Conservation (phyloP, 1,139 yeast species). For the Saccharomyces pastorianus region DNA sequence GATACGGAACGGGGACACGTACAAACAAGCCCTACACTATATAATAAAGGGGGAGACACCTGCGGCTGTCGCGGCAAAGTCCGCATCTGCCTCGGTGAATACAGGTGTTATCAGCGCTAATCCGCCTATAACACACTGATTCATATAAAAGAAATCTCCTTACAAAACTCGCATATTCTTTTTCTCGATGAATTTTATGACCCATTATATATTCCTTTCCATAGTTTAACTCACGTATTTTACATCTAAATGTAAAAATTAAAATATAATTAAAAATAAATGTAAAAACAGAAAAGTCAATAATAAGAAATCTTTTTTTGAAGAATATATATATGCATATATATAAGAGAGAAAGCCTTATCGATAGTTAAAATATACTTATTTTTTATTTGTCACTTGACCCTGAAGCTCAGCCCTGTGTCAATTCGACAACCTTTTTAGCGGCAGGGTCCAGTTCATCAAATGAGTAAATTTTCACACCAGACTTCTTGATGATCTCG, state of each 20-base stretch:
- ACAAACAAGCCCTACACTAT: constrained; percentile 14
- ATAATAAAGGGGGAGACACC: too few species aligned
- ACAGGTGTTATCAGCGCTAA: too few species aligned
- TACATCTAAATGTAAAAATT: too few species aligned
- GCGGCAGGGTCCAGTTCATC: constrained; percentile 97
- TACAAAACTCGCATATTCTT: neutral
- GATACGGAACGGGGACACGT: constrained; percentile 41
- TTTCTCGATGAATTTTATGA: neutral
- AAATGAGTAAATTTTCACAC: constrained; percentile 85
- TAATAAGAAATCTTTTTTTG: neutral
- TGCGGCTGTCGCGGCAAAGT: too few species aligned
- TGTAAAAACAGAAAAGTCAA: neutral
- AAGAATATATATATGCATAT: neutral
- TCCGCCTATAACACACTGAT: too few species aligned
- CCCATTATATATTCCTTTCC: neutral
- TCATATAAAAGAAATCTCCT: neutral
- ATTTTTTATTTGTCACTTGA: neutral
- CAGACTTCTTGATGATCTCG: constrained; percentile 77
- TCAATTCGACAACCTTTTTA: constrained; percentile 78
- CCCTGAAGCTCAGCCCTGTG: constrained; percentile 30
- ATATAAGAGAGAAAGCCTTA: neutral
- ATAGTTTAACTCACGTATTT: neutral
- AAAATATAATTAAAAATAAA: neutral
- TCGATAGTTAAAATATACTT: neutral
- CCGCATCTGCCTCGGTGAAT: too few species aligned